Conservation (phyloP, 208 protist genomes). For the Trypanosoma theileri region DNA sequence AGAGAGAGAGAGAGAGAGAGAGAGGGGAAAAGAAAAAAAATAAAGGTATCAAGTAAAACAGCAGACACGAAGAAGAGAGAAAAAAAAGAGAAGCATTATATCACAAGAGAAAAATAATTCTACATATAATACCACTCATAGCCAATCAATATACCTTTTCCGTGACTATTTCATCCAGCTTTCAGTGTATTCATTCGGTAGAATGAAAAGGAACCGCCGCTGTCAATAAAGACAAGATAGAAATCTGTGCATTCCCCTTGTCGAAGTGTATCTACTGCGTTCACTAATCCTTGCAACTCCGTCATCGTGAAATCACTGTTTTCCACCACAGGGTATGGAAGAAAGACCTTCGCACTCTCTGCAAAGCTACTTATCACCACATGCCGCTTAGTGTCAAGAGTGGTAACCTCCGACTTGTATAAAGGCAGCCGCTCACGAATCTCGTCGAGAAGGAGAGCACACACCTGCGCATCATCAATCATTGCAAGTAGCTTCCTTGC, state of each 20-base stretch:
- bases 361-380: slow-evolving; percentile 25
- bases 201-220: slow-evolving; percentile 51
- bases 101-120: too few relatives aligned
- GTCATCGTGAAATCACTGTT: slow-evolving; percentile 15
- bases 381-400: neutral
- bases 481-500: slow-evolving; percentile 6
- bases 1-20: neutral
- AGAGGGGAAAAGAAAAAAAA: neutral
- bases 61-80: too few relatives aligned
- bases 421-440: slow-evolving; percentile 47
- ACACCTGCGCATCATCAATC: slow-evolving; percentile 18
- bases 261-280: slow-evolving; percentile 1
- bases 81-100: too few relatives aligned
- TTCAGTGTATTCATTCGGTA: slow-evolving; percentile 34
- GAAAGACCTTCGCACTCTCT: slow-evolving; percentile 30
- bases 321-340: slow-evolving; percentile 40
- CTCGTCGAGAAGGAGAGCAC: slow-evolving; percentile 29
- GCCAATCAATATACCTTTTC: too few relatives aligned
- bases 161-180: slow-evolving; percentile 6
- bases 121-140: too few relatives aligned
- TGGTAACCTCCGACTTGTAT: slow-evolving; percentile 26
- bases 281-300: slow-evolving; percentile 13
- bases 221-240: slow-evolving; percentile 64
- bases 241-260: slow-evolving; percentile 6
- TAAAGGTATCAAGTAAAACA: neutral